Evolutionary conservation across 768 basidiomycete species (phyloP).

Genomic region (Dentipellis sp.): DNA sequence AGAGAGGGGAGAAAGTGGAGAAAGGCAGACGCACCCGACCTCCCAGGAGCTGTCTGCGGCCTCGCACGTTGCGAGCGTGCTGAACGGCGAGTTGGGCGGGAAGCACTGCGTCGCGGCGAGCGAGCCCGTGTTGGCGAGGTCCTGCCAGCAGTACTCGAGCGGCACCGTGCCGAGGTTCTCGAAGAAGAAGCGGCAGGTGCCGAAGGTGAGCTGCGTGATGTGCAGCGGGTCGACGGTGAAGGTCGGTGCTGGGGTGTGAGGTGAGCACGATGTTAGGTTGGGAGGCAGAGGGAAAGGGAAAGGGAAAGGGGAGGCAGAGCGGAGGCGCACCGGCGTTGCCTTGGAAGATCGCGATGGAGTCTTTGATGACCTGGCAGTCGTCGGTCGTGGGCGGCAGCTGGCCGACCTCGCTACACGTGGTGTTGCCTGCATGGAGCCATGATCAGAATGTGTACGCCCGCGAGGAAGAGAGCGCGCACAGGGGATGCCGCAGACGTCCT

Average conservation of each 20-base stretch:
- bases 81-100: conserved; percentile 13
- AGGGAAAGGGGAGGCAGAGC: background rate
- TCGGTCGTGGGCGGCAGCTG: conserved; percentile 10
- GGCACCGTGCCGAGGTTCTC: conserved; percentile 14
- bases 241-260: background rate
- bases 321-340: conserved; percentile 1
- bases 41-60: conserved; percentile 7
- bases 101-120: conserved; percentile 11
- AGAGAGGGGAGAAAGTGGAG: too few relatives aligned
- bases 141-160: conserved; percentile 16
- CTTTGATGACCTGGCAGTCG: conserved; percentile 12
- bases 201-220: conserved; percentile 15
- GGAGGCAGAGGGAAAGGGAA: too few relatives aligned
- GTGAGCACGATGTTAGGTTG: too few relatives aligned
- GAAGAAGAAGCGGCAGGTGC: conserved; percentile 19
- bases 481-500: too few relatives aligned
- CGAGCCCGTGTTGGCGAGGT: conserved; percentile 4
- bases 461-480: too few relatives aligned
- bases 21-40: conserved; percentile 6
- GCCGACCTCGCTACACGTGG: conserved; percentile 10
- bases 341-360: conserved; percentile 14
- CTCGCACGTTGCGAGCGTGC: background rate
- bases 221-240: conserved; percentile 12
- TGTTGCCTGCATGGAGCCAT: conserved; percentile 10
- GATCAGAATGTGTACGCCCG: too few relatives aligned